Base-by-base conservation (phyloP, 1,139 yeast species). In the Yamadazyma spencermartinsiae region DNA sequence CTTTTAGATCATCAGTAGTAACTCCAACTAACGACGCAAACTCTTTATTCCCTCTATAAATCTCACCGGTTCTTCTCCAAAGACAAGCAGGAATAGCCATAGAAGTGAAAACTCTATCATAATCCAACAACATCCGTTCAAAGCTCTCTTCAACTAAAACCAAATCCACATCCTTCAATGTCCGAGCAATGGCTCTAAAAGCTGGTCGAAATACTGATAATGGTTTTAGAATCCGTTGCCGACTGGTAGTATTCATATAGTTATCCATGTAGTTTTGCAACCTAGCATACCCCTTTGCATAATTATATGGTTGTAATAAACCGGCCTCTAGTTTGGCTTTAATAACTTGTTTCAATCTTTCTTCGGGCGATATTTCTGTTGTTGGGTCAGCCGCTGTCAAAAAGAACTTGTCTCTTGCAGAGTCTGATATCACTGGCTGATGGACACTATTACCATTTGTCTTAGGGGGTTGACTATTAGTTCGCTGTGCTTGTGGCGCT, bases 11-110 rank as follows among this genome's bases (percentile, higher is more conserved):
- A 56, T 90, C 97, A 1, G 94, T 88, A 32, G 82, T 79, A 10
- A 88, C 95, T n/a, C 90, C 96, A 1, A 90, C 97, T 45, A 92
- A 64, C 3, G 94, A 86, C 0, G 98, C 98, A 74, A 92, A 92
- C 60, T 92, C 98, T 59, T 90, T 89, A 60, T 92, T 92, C 1
- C 97, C 98, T 45, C 98, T 69, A 54, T 88, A 92, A 4, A 92
- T 90, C 53, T 92, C 98, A 2, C 98, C 98, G 0, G 98, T 90
- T 51, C 98, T 82, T 54, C 98, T 72, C 98, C 98, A 92, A 28
- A 92, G 72, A 63, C 98, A 90, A 0, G 98, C 97, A 0, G 98
- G 98, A 40, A 92, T 89, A 7, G 97, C 96, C 96, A 90, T 89
- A 5, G 96, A 85, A 0, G 98, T 89, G 61, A 92, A 92, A 2